Evolutionary conservation across 352 stramenopile genomes (phyloP).

Genomic region (Phytopythium mirpurense): DNA sequence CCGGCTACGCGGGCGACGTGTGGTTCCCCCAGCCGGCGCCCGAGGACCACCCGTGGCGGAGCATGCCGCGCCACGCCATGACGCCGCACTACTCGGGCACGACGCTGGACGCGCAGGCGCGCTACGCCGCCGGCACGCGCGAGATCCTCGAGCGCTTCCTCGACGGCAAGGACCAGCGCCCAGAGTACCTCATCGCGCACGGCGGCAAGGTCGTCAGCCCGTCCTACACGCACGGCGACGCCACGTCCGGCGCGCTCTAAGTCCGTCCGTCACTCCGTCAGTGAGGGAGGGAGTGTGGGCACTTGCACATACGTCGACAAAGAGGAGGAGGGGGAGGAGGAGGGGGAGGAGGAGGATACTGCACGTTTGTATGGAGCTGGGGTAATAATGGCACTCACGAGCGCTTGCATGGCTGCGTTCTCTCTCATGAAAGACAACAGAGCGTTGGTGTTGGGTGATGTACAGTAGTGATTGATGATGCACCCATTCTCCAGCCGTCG

Average conservation of each 20-base stretch:
- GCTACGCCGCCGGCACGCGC: conserved; percentile 28
- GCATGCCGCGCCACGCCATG: conserved; percentile 37
- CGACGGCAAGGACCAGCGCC: conserved; percentile 27
- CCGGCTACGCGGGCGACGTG: conserved; percentile 50
- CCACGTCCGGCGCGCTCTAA: conserved; percentile 23
- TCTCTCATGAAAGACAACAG: no score
- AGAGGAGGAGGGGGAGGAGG: no score
- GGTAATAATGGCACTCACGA: no score
- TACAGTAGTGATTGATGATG: no score
- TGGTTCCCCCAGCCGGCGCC: conserved; percentile 77
- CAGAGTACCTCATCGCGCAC: conserved; percentile 35
- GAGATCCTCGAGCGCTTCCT: conserved; percentile 44
- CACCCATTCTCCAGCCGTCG: neutral
- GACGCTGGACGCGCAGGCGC: conserved; percentile 31
- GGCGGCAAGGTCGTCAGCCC: conserved; percentile 29
- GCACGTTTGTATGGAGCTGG: no score
- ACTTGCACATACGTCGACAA: no score
- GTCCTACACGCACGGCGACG: conserved; percentile 28
- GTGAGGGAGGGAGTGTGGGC: no score
- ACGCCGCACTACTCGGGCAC: conserved; percentile 43
- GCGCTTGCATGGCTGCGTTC: no score
- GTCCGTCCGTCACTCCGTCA: no score
- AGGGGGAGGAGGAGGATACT: no score
- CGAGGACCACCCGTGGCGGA: conserved; percentile 38
- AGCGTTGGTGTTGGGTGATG: no score